Evolutionary conservation across 805 yeast genomes (phyloP).

Genomic region (Ogataea siamensis): DNA sequence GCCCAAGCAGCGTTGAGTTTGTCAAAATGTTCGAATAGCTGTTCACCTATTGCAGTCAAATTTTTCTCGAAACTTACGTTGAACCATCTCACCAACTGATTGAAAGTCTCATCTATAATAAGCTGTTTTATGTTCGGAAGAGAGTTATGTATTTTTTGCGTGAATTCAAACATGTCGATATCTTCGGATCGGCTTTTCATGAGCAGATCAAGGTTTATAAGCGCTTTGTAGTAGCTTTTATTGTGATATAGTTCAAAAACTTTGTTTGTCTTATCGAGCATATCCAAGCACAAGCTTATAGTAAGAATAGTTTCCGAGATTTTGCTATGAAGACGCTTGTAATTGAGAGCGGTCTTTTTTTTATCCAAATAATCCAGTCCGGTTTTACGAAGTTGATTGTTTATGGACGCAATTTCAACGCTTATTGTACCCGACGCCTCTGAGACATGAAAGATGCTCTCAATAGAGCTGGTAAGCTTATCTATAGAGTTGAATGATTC

Average conservation of each 20-base stretch:
- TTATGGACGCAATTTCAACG: slow-evolving; percentile 54
- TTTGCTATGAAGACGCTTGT: slow-evolving; percentile 62
- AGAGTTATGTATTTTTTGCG: slow-evolving; percentile 68
- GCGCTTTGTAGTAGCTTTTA: slow-evolving; percentile 78
- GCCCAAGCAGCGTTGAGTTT: slow-evolving; percentile 63
- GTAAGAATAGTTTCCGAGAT: slow-evolving; percentile 70
- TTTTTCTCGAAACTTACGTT: slow-evolving; percentile 60
- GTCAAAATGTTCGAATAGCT: slow-evolving; percentile 52
- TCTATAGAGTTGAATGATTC: slow-evolving; percentile 61
- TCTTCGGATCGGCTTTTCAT: slow-evolving; percentile 65
- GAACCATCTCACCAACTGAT: slow-evolving; percentile 64
- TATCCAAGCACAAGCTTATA: slow-evolving; percentile 71
- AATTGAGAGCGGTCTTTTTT: slow-evolving; percentile 56
- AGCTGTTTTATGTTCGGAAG: slow-evolving; percentile 72
- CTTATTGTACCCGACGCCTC: slow-evolving; percentile 54
- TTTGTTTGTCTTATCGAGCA: slow-evolving; percentile 80
- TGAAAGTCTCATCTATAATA: slow-evolving; percentile 72
- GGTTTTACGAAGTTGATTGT: slow-evolving; percentile 55
- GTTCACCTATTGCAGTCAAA: slow-evolving; percentile 55
- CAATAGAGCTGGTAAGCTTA: slow-evolving; percentile 55
- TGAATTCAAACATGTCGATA: slow-evolving; percentile 65
- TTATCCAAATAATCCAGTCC: slow-evolving; percentile 63
- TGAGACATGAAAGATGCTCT: slow-evolving; percentile 61
- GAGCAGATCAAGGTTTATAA: slow-evolving; percentile 76
- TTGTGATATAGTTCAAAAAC: slow-evolving; percentile 77